Conservation (phyloP, 169 alveolate genomes). For the Cryptosporidium xiaoi region DNA sequence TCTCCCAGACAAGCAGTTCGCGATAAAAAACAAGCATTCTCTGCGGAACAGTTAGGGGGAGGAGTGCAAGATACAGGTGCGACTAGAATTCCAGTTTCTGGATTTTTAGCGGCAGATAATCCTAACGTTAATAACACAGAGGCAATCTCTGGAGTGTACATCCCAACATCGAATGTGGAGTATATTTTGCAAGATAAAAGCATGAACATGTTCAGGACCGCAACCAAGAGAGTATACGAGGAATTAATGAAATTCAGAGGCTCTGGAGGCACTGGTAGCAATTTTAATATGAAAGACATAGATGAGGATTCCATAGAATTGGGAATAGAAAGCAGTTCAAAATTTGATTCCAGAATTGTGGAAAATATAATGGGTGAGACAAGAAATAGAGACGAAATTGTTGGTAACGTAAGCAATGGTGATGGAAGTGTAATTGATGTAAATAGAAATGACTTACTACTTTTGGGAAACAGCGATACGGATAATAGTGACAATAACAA, state of each 20-base stretch:
- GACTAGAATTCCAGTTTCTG: background rate
- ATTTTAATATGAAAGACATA: background rate
- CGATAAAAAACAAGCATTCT: background rate
- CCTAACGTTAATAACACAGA: background rate
- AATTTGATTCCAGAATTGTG: constrained; percentile 65
- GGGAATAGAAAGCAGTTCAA: background rate
- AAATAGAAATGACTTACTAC: too few species aligned
- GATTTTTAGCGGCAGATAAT: background rate
- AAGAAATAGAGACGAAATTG: background rate
- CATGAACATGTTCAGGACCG: constrained; percentile 65
- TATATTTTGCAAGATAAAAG: constrained; percentile 49
- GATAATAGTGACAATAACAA: background rate
- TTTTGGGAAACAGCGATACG: background rate
- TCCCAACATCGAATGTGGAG: constrained; percentile 69
- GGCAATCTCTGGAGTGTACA: background rate
- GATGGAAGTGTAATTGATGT: too few species aligned
- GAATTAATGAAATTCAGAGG: constrained; percentile 57
- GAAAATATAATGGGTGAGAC: constrained; percentile 76
- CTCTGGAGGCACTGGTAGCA: background rate
- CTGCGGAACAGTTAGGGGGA: background rate
- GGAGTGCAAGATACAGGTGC: background rate
- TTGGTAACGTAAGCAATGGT: too few species aligned
- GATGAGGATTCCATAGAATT: background rate
- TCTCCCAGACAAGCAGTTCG: background rate
- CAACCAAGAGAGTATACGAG: constrained; percentile 60